Evolutionary conservation across 1,284 basidiomycete species (phyloP), one percentile per base, ranked within the genome.

Genomic region (Agroathelia rolfsii): DNA sequence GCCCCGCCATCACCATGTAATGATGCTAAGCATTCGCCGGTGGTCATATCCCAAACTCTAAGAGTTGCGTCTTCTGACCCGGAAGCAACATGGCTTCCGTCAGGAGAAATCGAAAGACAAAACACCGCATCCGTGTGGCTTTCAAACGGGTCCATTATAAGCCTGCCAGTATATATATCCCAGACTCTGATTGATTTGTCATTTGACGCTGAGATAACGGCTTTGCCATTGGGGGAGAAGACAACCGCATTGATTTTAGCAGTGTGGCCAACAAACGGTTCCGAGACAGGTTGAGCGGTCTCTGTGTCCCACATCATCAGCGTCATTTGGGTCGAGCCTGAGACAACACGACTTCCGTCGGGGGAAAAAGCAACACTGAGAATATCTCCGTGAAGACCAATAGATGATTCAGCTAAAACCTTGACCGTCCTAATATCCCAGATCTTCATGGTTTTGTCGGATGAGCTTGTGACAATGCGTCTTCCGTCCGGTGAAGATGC

Each of bases 11-110:
- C n/a, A 5, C 40, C 42, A 5, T 17, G 7, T 12, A 41, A 18
- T 4, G 15, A 28, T 13, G n/a, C 21, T 5, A 35, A 14, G 10
- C 94, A 97, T 64, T 98, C 94, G 4, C 94, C 94, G 0, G 94
- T 97, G 24, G 25, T 25, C 5, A 42, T 29, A 30, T 52, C 32
- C 49, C 48, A 52, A 3, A 47, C 36, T 12, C 39, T 27, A 12
- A 47, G 37, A 6, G 43, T 43, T 12, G 21, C 31, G 38, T 51
- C 49, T 4, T 37, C 35, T 6, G 49, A 51, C 2, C 43, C 49
- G 6, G 51, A 46, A 4, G 41, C 51, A 18, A 52, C 23, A 11
- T 24, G 22, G 13, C 25, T 39, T 14, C 45, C 47, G 30, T 50
- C 46, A 6, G 46, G 36, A 6, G 52, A 47, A 28, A 42, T 47